A percentile compares a stretch with the other conserved stretches of the same genome.
These are phyloP conservation scores for Arthrinium puccinioides DNA, from an alignment of 2,329 filamentous ascomycete genomes.

Conservation along the genomic window DNA sequence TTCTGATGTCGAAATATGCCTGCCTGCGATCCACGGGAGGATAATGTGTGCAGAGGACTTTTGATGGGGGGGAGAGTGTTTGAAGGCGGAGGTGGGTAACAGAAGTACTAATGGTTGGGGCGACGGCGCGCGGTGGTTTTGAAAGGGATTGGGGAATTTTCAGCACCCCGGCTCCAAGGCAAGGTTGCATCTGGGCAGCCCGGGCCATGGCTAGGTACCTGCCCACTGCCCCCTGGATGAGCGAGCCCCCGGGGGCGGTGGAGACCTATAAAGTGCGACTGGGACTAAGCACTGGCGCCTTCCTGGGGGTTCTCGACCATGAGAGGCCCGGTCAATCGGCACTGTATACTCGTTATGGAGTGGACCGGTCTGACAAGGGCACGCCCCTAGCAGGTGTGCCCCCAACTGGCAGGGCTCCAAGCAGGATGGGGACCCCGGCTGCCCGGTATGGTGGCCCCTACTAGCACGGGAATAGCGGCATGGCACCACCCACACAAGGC, in stretches of 20 bases:
- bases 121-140: slow-evolving; percentile 2
- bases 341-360: slow-evolving; percentile 1
- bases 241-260: background rate
- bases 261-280: background rate
- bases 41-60: background rate
- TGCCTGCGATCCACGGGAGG: background rate
- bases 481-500: background rate
- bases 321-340: background rate
- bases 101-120: slow-evolving; percentile 3
- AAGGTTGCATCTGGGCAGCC: no score
- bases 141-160: background rate
- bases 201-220: no score
- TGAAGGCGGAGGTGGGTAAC: background rate
- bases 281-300: background rate
- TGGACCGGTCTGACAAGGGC: background rate
- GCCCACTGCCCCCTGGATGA: no score
- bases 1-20: background rate
- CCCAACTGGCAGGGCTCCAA: background rate
- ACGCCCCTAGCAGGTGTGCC: background rate
- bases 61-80: background rate
- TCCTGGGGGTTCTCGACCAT: background rate
- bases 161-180: no score
- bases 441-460: background rate
- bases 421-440: background rate
- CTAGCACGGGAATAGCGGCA: background rate